Evolutionary conservation across 2,329 filamentous ascomycete species (phyloP).

Genomic region (Aspergillus spinulosporus): DNA sequence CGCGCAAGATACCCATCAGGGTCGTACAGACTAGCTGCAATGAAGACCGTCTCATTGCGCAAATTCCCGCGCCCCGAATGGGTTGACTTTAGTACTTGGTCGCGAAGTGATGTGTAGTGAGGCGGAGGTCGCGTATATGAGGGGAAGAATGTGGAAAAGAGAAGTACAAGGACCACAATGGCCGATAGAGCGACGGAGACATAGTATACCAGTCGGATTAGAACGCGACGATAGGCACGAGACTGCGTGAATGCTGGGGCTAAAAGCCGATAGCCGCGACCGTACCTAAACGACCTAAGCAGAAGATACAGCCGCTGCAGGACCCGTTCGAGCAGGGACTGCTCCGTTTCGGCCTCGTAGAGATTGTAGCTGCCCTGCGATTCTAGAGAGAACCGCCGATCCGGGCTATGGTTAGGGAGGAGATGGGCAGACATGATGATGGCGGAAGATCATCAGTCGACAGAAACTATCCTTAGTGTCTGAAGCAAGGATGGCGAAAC

Average conservation of each 20-base stretch:
- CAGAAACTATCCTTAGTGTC: neutral
- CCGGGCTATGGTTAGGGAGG: neutral
- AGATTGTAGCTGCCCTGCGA: neutral
- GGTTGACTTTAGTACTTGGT: conserved; percentile 28
- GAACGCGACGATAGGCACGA: neutral
- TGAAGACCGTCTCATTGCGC: conserved; percentile 66
- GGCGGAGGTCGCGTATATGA: conserved; percentile 57
- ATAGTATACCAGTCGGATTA: conserved; percentile 1
- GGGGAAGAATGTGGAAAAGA: conserved; percentile 52
- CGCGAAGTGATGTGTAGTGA: conserved; percentile 49
- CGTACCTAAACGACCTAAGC: neutral
- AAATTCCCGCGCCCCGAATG: conserved; percentile 49
- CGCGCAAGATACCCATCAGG: conserved; percentile 58
- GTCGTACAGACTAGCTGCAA: conserved; percentile 71
- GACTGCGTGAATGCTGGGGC: neutral
- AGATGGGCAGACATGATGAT: neutral
- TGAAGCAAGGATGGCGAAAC: neutral
- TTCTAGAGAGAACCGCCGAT: neutral
- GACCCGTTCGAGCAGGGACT: neutral
- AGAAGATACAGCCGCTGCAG: neutral
- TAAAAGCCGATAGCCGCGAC: neutral
- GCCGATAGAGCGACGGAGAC: neutral
- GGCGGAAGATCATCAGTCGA: neutral
- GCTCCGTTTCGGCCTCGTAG: neutral
- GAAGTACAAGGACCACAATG: conserved; percentile 24